Conservation (phyloP, 805 yeast species). For the Lipomyces sp. region DNA sequence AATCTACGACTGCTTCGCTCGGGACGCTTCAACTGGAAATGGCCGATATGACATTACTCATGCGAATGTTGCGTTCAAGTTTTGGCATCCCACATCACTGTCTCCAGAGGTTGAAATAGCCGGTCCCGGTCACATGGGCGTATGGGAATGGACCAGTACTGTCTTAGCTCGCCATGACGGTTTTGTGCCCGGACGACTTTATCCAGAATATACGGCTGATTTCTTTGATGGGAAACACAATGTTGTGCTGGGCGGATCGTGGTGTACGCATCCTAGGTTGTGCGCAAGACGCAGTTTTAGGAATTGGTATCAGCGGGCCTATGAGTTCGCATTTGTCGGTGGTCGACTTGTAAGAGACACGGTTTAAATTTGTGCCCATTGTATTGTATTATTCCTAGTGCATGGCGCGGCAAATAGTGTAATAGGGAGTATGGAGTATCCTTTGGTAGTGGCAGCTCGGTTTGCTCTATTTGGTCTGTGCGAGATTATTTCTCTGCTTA, state of each 20-base stretch:
- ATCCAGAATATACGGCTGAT: conserved; percentile 39
- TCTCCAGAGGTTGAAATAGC: conserved; percentile 4
- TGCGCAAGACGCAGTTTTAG: conserved; percentile 36
- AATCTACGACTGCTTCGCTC: conserved; percentile 29
- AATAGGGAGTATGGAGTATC: neutral
- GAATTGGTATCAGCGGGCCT: conserved; percentile 39
- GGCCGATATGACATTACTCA: conserved; percentile 20
- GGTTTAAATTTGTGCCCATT: neutral
- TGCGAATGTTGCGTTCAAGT: conserved; percentile 36
- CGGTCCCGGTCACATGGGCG: conserved; percentile 38
- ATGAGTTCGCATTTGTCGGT: conserved; percentile 38
- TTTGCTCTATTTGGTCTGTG: no score
- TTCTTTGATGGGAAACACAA: conserved; percentile 40
- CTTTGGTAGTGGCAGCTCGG: no score
- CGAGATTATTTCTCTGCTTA: no score
- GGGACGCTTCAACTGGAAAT: neutral
- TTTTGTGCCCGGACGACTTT: conserved; percentile 28
- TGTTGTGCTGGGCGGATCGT: conserved; percentile 39
- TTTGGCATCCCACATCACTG: conserved; percentile 35
- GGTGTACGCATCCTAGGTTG: conserved; percentile 38
- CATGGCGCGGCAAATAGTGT: neutral
- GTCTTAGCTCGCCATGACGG: conserved; percentile 26
- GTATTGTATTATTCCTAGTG: neutral
- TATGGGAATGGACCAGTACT: conserved; percentile 39
- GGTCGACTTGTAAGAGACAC: conserved; percentile 34